A percentile compares a stretch with the other conserved stretches of the same genome.
These are phyloP conservation scores for Paradendryphiella salina DNA, from an alignment of 2,329 filamentous ascomycete species.

Conservation along the genomic window DNA sequence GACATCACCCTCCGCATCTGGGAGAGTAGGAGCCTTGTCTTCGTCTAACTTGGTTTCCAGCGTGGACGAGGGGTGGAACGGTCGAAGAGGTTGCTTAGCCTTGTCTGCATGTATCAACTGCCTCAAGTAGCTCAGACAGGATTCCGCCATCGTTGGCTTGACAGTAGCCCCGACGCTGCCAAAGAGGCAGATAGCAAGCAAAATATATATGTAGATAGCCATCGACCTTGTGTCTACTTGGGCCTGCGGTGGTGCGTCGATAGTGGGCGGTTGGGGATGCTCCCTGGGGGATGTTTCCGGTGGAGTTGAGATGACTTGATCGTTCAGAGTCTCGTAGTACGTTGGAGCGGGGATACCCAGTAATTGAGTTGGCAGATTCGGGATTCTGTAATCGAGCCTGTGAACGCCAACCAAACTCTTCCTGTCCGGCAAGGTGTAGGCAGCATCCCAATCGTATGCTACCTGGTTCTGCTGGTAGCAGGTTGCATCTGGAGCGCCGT, in stretches of 20 bases:
- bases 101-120: constrained; percentile 18
- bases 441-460: constrained; percentile 33
- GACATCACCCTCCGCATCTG: constrained; percentile 7
- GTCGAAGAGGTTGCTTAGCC: constrained; percentile 10
- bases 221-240: constrained; percentile 19
- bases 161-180: constrained; percentile 18
- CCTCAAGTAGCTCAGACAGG: constrained; percentile 21
- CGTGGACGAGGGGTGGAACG: constrained; percentile 13
- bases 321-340: constrained; percentile 24
- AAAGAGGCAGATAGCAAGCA: constrained; percentile 18
- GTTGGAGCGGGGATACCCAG: constrained; percentile 35
- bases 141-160: constrained; percentile 17
- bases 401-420: constrained; percentile 48
- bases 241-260: constrained; percentile 26
- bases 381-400: constrained; percentile 35
- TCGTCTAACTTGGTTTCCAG: constrained; percentile 6
- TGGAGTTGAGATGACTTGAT: constrained; percentile 26
- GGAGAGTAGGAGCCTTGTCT: constrained; percentile 2
- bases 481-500: constrained; percentile 62
- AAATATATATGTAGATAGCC: constrained; percentile 9
- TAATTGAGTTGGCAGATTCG: constrained; percentile 25
- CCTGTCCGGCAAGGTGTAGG: constrained; percentile 37
- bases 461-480: constrained; percentile 53
- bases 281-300: constrained; percentile 28
- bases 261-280: constrained; percentile 15